These are phyloP conservation scores for Blumeriella jaapii DNA, from an alignment of 2,329 filamentous ascomycete species.

Conservation along the genomic window DNA sequence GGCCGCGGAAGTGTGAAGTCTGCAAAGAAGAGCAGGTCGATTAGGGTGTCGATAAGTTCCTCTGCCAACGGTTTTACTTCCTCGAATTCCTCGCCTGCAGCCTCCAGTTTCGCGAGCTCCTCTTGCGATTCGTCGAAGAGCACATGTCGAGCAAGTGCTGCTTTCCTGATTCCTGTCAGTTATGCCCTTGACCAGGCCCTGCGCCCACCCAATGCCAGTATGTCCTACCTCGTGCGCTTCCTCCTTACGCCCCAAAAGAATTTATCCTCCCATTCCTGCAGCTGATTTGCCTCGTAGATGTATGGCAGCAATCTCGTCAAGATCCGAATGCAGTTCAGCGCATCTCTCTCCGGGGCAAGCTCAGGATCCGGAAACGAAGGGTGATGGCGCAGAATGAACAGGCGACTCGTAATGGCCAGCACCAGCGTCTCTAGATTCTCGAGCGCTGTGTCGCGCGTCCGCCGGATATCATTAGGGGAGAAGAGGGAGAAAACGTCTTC, in stretches of 20 bases:
- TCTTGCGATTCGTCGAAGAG: conserved; percentile 68
- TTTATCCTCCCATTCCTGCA: conserved; percentile 76
- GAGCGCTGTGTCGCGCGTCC: conserved; percentile 72
- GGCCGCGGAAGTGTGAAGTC: conserved; percentile 75
- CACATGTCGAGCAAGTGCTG: conserved; percentile 58
- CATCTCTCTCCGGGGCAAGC: conserved; percentile 70
- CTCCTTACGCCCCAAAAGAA: conserved; percentile 82
- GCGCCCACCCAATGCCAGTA: neutral
- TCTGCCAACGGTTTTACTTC: conserved; percentile 81
- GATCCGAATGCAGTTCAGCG: conserved; percentile 89
- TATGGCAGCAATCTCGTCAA: conserved; percentile 84
- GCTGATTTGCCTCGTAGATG: conserved; percentile 76
- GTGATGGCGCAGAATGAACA: conserved; percentile 75
- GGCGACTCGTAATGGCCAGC: conserved; percentile 68
- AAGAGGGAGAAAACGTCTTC: conserved; percentile 97
- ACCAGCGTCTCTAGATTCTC: conserved; percentile 86
- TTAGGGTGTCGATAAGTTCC: conserved; percentile 79
- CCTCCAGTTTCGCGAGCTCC: conserved; percentile 36
- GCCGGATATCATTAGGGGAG: conserved; percentile 75
- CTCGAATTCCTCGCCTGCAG: conserved; percentile 55
- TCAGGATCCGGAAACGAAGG: conserved; percentile 83
- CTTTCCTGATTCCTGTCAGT: conserved; percentile 35
- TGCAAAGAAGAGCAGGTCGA: conserved; percentile 84
- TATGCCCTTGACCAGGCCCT: conserved; percentile 1
- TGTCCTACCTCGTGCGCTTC: conserved; percentile 44